Evolutionary conservation across 2,329 filamentous ascomycete genomes (phyloP).

Genomic region (Aspergillus amoenus): DNA sequence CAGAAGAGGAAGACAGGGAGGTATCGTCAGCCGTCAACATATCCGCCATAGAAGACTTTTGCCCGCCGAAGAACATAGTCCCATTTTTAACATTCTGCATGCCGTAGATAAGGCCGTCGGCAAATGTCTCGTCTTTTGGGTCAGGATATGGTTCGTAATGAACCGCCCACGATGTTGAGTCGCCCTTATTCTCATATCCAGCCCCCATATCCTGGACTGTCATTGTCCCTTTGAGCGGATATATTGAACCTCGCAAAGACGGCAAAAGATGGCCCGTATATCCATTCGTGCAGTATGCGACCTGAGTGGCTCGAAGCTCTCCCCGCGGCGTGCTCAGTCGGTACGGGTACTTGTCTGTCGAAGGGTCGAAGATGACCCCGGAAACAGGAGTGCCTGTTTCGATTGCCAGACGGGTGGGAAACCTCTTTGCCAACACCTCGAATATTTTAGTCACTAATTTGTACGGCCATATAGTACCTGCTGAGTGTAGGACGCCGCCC

Average conservation of each 20-base stretch:
- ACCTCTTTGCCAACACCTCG: conserved; percentile 12
- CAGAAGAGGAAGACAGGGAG: conserved; percentile 16
- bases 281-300: conserved; percentile 47
- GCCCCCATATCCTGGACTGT: conserved; percentile 38
- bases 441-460: conserved; percentile 30
- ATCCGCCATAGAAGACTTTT: conserved; percentile 21
- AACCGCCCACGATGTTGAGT: conserved; percentile 29
- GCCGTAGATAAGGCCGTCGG: conserved; percentile 26
- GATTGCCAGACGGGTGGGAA: conserved; percentile 37
- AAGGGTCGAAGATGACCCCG: not conserved
- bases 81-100: conserved; percentile 27
- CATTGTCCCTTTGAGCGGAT: conserved; percentile 45
- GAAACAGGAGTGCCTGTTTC: conserved; percentile 13
- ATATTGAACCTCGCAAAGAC: conserved; percentile 35
- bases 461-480: conserved; percentile 34
- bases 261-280: conserved; percentile 45
- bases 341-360: conserved; percentile 16
- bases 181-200: conserved; percentile 20
- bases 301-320: conserved; percentile 30
- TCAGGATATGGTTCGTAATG: conserved; percentile 28
- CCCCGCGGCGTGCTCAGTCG: conserved; percentile 39
- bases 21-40: conserved; percentile 24
- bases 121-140: conserved; percentile 12
- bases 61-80: conserved; percentile 29
- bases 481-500: conserved; percentile 27